Evolutionary conservation across 129 eudicot genomes (phyloP), one percentile per base, ranked within the genome.

Genomic region (Logfia minima): DNA sequence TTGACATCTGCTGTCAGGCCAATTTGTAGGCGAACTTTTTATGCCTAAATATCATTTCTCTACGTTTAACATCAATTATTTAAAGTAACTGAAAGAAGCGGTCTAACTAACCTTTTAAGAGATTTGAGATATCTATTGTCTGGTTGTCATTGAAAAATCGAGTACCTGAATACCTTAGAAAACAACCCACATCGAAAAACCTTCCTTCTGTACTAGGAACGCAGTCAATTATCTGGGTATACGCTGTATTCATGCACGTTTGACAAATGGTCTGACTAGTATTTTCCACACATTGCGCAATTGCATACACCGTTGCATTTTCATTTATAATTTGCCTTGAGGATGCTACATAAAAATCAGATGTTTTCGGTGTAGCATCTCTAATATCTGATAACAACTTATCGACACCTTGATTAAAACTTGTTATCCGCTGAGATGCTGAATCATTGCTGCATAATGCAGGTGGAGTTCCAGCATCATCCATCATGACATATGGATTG

Each of bases 351-450:
- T 63, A 90, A 43, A 65, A 84, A 16, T 83, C 82, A 3, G 48
- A 77, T 26, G 80, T 83, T 68, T 80, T 84, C 2, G 96, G 93
- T 4, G 93, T 90, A 64, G 89, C 96, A 17, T 79, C 74, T 72
- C 67, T 72, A 62, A 88, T 85, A 74, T 88, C 79, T 4, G 70
- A 58, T 41, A 90, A 55, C 19, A 90, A 29, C 3, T 71, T 68
- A 71, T 64, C 60, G 0, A 78, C 89, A 19, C 16, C 82, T 32
- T 67, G 68, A 22, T 31, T 39, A 39, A 84, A 90, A 23, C 80
- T 71, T 23, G 87, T 14, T 14, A 32, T 41, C 1, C 87, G 58
- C 73, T 72, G 82, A 60, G 91, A 52, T 29, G 84, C 84, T 8
- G 90, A 79, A 55, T 67, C 62, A 26, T 80, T 85, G 32, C 92